Evolutionary conservation across 805 yeast genomes (phyloP).

Genomic region (Ogataea zsoltii): DNA sequence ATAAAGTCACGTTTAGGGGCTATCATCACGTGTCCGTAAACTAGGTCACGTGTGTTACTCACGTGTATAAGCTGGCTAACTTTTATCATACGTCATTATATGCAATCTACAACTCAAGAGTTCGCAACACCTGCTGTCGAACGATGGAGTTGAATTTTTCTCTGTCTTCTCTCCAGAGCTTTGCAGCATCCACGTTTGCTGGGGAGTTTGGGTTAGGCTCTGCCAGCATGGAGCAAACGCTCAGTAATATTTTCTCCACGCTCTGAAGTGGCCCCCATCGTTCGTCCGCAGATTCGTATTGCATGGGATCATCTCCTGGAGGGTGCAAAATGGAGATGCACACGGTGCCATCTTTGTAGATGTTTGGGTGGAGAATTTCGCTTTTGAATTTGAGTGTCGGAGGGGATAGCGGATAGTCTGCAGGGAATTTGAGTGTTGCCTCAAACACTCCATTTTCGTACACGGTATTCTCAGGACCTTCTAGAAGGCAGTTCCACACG

Average conservation of each 20-base stretch:
- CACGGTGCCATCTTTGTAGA: conserved; percentile 92
- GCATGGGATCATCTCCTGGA: conserved; percentile 96
- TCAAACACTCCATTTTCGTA: conserved; percentile 59
- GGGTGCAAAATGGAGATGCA: conserved; percentile 94
- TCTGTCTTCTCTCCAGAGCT: conserved; percentile 88
- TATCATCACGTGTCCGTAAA: too few species aligned
- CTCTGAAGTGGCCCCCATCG: conserved; percentile 98
- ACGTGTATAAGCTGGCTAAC: too few species aligned
- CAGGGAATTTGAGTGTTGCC: conserved; percentile 47
- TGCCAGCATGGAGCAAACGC: conserved; percentile 95
- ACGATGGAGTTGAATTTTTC: conserved; percentile 66
- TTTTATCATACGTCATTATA: background rate
- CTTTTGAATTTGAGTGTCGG: conserved; percentile 69
- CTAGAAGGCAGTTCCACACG: conserved; percentile 53
- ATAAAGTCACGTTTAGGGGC: too few species aligned
- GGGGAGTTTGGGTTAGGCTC: conserved; percentile 97
- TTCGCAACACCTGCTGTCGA: conserved; percentile 62
- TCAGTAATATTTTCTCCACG: conserved; percentile 90
- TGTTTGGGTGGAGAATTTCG: conserved; percentile 88
- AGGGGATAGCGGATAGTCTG: conserved; percentile 59
- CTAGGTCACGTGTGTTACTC: too few species aligned
- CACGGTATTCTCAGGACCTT: conserved; percentile 56
- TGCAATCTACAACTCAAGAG: conserved; percentile 60
- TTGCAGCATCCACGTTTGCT: conserved; percentile 79
- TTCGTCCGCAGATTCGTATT: conserved; percentile 93